A percentile compares a stretch with the other conserved stretches of the same genome.
phyloP scores from a whole-genome alignment of 768 basidiomycete genomes.

The Suillus weaverae region DNA sequence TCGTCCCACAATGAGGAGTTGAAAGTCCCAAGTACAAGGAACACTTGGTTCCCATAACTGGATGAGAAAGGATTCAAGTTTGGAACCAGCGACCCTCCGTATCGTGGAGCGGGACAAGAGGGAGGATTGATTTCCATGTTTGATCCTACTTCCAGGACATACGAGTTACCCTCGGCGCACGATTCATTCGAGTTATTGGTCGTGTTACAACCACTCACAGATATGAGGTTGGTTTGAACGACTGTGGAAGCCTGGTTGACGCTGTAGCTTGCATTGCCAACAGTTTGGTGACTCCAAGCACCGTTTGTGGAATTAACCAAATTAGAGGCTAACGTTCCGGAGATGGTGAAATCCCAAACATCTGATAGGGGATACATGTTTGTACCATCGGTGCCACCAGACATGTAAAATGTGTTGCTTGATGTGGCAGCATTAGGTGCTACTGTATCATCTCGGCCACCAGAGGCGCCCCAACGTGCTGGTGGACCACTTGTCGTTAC shows the following conservation, averaged over 20 bases:
- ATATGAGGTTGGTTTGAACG: conserved; percentile 50
- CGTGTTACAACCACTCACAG: conserved; percentile 62
- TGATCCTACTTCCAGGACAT: conserved; percentile 42
- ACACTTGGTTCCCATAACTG: conserved; percentile 62
- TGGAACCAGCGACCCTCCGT: conserved; percentile 56
- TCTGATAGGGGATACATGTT: conserved; percentile 54
- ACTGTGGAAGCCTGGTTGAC: conserved; percentile 61
- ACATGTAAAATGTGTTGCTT: conserved; percentile 73
- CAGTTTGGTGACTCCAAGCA: conserved; percentile 56
- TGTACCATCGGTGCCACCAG: conserved; percentile 63
- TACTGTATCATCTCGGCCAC: conserved; percentile 68
- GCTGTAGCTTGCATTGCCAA: conserved; percentile 32
- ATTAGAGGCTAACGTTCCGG: conserved; percentile 74
- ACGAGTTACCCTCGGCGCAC: conserved; percentile 63
- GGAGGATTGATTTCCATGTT: conserved; percentile 39
- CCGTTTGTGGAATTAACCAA: conserved; percentile 46
- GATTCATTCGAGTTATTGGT: conserved; percentile 38
- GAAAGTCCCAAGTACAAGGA: conserved; percentile 68
- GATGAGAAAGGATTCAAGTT: conserved; percentile 49
- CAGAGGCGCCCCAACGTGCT: conserved; percentile 68
- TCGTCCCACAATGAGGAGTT: conserved; percentile 69
- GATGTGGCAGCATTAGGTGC: conserved; percentile 29
- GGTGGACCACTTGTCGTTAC: conserved; percentile 56
- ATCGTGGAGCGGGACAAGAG: conserved; percentile 65
- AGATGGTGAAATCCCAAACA: conserved; percentile 68